Evolutionary conservation across 768 basidiomycete genomes (phyloP).

Genomic region (Grammothele lineata): DNA sequence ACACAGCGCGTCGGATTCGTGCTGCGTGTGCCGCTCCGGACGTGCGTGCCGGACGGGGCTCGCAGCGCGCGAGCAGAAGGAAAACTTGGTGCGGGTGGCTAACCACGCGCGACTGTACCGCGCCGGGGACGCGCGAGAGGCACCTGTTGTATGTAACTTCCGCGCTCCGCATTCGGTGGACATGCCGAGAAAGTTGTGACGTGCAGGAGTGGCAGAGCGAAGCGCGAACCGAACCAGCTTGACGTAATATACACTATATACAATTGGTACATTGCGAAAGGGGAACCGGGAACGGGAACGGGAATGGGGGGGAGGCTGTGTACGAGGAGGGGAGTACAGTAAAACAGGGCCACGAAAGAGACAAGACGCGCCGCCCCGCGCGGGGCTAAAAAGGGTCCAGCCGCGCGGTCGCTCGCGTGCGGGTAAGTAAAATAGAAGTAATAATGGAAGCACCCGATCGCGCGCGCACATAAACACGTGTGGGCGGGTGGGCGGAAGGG

Average conservation of each 20-base stretch:
- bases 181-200: neutral
- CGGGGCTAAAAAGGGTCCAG: neutral
- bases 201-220: neutral
- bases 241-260: conserved; percentile 10
- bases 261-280: conserved; percentile 8
- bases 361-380: neutral
- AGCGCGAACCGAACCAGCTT: neutral
- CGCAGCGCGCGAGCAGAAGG: too few relatives aligned
- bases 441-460: too few relatives aligned
- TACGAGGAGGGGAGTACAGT: conserved; percentile 5
- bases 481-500: too few relatives aligned
- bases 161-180: neutral
- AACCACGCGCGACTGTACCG: neutral
- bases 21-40: too few relatives aligned
- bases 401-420: neutral
- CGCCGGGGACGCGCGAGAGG: neutral
- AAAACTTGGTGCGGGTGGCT: neutral
- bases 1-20: too few relatives aligned
- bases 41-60: too few relatives aligned
- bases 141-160: neutral
- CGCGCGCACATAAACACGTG: too few relatives aligned
- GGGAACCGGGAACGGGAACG: too few relatives aligned
- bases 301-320: too few relatives aligned
- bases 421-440: neutral
- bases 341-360: neutral